Evolutionary conservation across 2,329 filamentous ascomycete species (phyloP).

Genomic region (Leptographium wingfieldii): DNA sequence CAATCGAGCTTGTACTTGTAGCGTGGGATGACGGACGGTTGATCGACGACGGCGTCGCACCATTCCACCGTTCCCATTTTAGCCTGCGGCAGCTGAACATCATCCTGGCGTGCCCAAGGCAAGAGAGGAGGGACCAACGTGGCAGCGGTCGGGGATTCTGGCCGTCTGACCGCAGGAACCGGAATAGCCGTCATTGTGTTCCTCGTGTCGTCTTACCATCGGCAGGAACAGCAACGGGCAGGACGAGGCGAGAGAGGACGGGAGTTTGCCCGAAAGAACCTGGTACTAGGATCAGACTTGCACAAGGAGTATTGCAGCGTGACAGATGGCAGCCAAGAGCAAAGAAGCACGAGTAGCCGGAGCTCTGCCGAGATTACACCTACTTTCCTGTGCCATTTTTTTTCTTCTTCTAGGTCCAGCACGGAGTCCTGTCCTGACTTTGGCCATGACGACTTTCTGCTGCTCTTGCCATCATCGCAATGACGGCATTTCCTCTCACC

Average conservation of each 20-base stretch:
- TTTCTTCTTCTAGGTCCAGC: too few relatives aligned
- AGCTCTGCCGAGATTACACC: too few relatives aligned
- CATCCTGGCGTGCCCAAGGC: background rate
- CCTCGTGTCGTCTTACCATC: background rate
- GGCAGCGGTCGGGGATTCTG: background rate
- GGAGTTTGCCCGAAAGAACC: background rate
- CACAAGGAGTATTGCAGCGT: background rate
- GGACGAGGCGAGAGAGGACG: background rate
- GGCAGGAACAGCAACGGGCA: background rate
- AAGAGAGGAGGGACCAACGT: background rate
- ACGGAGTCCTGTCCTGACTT: background rate
- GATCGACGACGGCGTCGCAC: constrained; percentile 2
- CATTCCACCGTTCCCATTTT: background rate
- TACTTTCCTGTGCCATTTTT: background rate
- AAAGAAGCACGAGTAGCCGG: background rate
- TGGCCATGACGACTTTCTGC: background rate
- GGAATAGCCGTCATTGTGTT: background rate
- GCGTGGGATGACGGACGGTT: constrained; percentile 2
- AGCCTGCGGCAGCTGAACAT: constrained; percentile 1
- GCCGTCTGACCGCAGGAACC: background rate
- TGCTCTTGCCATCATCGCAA: background rate
- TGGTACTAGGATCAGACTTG: background rate
- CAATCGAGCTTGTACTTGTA: background rate
- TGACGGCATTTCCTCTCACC: background rate
- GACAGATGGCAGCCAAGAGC: background rate